Base-by-base conservation (phyloP, 345 rosid species). In the Bretschneidera sinensis region DNA sequence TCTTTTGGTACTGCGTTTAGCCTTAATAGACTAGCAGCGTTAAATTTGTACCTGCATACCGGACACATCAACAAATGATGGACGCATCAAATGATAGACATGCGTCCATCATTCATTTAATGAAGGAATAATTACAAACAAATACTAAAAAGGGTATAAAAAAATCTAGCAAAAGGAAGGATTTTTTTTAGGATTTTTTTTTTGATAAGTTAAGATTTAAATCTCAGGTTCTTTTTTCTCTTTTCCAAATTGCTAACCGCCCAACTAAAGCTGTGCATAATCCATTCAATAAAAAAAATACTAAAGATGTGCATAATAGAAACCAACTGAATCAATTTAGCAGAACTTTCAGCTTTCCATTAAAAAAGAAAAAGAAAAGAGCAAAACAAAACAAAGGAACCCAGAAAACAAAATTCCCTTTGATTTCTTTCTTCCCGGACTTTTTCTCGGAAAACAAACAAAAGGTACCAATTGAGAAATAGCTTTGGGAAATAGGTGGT, bases 401-500 rank as follows among this genome's bases (percentile, higher is more conserved):
- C 6, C 45, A 48, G 31, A 21, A 50, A 61, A 52, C 6, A 0
- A 21, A 5, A 6, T 7, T 16, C 2, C 33, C 28, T 50, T 54
- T 7, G 1, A 31, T 59, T 21, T 43, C 20, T 55, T 53, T 48
- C 64, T 51, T 57, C 52, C 34, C 2, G n/a, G 5, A 33, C 55
- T 22, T 43, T 18, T 54, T 54, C 8, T 6, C 51, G 15, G 24
- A 14, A 60, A 51, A 11, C 20, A 31, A 43, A 48, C 22, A 33
- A 28, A 18, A 15, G 57, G 13, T 84, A 94, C 97, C 92, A 91
- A 79, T 76, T 88, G 99, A 61, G 96, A 77, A 51, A 94, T 88
- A 74, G 97, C 75, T 76, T 94, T 91, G 19, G 99, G 99, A 74
- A 86, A 94, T 67, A 91, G 90, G 70, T 83, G 99, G 67, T 82